Evolutionary conservation across 306 rosid genomes (phyloP).

Genomic region (Macrotyloma uniflorum): DNA sequence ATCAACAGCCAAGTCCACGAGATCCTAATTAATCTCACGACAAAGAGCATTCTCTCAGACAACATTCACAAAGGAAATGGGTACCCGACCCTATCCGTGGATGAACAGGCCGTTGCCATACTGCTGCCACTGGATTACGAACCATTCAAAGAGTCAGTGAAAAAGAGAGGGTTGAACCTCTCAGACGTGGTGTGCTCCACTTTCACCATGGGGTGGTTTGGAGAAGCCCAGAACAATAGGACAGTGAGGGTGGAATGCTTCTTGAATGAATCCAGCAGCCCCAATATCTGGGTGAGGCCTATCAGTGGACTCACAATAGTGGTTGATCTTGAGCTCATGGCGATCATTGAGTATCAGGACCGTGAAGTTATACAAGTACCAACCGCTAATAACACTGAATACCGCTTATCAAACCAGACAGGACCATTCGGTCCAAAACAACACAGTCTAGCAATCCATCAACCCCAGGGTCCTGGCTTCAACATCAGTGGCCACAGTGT

Average conservation of each 20-base stretch:
- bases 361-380: constrained; percentile 25
- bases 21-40: constrained; percentile 19
- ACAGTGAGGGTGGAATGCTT: constrained; percentile 45
- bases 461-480: constrained; percentile 47
- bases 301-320: constrained; percentile 39
- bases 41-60: constrained; percentile 28
- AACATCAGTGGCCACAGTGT: constrained; percentile 36
- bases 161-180: constrained; percentile 48
- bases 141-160: constrained; percentile 37
- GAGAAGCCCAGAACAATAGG: constrained; percentile 23
- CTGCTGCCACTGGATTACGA: constrained; percentile 30
- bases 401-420: not conserved
- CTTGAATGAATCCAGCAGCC: constrained; percentile 36
- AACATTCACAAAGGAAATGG: constrained; percentile 33
- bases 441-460: constrained; percentile 18
- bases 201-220: constrained; percentile 48
- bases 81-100: constrained; percentile 33
- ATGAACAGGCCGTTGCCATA: constrained; percentile 29
- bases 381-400: constrained; percentile 36
- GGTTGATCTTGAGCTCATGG: constrained; percentile 30
- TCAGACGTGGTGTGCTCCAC: constrained; percentile 48
- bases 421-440: constrained; percentile 46
- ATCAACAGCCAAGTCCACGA: constrained; percentile 35
- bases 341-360: constrained; percentile 42
- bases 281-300: constrained; percentile 44